Evolutionary conservation across 257 asterid species (phyloP), one percentile per base, ranked within the genome.

Genomic region (Forsythia viridissima): DNA sequence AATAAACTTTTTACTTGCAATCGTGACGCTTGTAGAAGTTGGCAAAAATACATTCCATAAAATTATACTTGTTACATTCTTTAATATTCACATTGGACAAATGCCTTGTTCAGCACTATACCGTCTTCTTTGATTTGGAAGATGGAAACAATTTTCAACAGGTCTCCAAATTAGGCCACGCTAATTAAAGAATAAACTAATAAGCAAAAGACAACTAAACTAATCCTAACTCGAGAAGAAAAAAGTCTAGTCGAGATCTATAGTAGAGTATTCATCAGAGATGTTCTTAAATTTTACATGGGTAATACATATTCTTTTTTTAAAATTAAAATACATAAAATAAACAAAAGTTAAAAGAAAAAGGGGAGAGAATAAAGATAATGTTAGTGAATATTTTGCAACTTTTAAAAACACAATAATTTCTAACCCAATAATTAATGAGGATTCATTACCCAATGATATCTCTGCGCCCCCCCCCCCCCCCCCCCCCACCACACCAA

Each of bases 371-470:
- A 59, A 8, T 24, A 59, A 6, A 20, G 68, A 20, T 37, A 12
- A 42, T 38, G 55, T 57, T n/a, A 57, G 12, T 51, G 66, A 57
- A 57, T 57, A n/a, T 18, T 57, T 57, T 57, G 18, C 66, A 57
- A 46, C 18, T 46, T 59, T 59, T 20, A 20, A n/a, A 55, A 59
- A 3, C 8, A 6, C 11, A 18, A 57, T 57, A 57, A 12, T 15
- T 18, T 2, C 18, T 46, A 30, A 46, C 8, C 5, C 18, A 72
- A 24, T 72, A 72, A 30, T 46, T 24, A 72, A 43, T 46, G 39
- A 48, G 67, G 71, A 70, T 71, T 40, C 9, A 55, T 79, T 67
- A 46, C 65, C 76, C 51, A 74, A 79, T 79, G 74, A 79, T 80
- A 66, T 68, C 24, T 74, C 66, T 39, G 39, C 48, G 36, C 73